Percentiles rank a stretch among this genome's conserved stretches.
These are phyloP conservation scores for Colletotrichum zoysiae DNA, from an alignment of 2,329 filamentous ascomycete genomes.

Conservation along the genomic window DNA sequence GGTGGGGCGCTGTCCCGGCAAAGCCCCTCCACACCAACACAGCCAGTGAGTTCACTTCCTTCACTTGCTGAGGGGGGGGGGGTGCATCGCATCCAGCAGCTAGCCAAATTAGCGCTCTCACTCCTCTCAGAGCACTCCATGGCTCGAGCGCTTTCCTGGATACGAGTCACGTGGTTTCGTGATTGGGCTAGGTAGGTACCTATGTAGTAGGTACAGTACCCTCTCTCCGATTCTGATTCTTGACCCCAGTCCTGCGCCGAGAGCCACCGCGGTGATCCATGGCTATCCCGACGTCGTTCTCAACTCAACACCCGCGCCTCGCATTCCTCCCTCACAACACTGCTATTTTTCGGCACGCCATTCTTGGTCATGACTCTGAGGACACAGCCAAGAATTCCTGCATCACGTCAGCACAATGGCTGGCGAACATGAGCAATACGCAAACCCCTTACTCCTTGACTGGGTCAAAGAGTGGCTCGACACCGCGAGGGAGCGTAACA, in stretches of 20 bases:
- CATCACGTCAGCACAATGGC: constrained; percentile 46
- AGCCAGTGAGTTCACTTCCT: not conserved
- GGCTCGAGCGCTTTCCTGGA: not conserved
- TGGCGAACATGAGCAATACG: constrained; percentile 59
- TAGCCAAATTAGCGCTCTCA: constrained; percentile 5
- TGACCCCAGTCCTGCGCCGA: not conserved
- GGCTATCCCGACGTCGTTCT: not conserved
- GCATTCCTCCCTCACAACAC: not conserved
- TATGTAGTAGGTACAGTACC: too few relatives aligned
- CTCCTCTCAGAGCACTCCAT: not conserved
- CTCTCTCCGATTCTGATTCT: not conserved
- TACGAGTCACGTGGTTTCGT: constrained; percentile 36
- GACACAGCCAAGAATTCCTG: constrained; percentile 40
- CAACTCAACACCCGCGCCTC: not conserved
- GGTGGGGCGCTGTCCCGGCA: constrained; percentile 15
- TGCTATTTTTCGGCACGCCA: not conserved
- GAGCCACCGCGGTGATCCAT: not conserved
- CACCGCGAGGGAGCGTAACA: constrained; percentile 74
- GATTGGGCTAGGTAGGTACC: not conserved
- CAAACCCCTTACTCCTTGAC: constrained; percentile 77
- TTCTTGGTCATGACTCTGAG: constrained; percentile 12
- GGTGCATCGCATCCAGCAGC: constrained; percentile 4
- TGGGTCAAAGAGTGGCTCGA: constrained; percentile 87
- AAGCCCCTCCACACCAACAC: constrained; percentile 23
- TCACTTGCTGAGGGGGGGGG: not conserved